phyloP scores from a whole-genome alignment of 208 protist genomes.

The Acanthamoeba divionensis region DNA sequence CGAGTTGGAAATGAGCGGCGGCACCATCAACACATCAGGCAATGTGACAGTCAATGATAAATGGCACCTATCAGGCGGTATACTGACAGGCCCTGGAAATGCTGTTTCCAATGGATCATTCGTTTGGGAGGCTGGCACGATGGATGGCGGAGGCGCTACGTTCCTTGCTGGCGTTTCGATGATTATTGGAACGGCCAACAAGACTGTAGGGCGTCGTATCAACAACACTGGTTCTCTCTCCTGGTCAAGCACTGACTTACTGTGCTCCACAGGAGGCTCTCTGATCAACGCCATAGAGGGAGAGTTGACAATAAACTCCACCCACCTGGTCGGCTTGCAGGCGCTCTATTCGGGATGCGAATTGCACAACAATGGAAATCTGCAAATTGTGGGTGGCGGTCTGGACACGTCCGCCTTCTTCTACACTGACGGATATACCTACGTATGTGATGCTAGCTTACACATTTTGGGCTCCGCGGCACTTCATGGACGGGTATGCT shows the following conservation, averaged over 20 bases:
- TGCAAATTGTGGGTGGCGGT: background rate
- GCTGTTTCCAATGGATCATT: background rate
- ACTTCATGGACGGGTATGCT: too few relatives aligned
- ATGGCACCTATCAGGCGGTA: background rate
- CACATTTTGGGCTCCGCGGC: too few relatives aligned
- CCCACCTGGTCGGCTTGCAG: background rate
- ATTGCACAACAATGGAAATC: background rate
- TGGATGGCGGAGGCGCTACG: background rate
- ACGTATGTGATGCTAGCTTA: too few relatives aligned
- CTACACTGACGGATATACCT: background rate
- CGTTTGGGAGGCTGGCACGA: background rate
- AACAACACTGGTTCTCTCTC: background rate
- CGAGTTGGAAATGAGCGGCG: too few relatives aligned
- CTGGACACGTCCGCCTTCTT: background rate
- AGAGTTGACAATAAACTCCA: background rate
- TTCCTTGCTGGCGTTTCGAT: background rate
- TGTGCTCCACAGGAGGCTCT: background rate
- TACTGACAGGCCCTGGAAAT: background rate
- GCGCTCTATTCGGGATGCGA: background rate
- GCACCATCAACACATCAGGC: too few relatives aligned
- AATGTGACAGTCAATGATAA: too few relatives aligned
- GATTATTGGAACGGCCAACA: background rate
- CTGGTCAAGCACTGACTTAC: background rate
- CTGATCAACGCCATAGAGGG: background rate
- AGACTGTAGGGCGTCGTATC: background rate